These are phyloP conservation scores for Santalum album DNA, from an alignment of 164 flowering plant species.

Conservation along the genomic window DNA sequence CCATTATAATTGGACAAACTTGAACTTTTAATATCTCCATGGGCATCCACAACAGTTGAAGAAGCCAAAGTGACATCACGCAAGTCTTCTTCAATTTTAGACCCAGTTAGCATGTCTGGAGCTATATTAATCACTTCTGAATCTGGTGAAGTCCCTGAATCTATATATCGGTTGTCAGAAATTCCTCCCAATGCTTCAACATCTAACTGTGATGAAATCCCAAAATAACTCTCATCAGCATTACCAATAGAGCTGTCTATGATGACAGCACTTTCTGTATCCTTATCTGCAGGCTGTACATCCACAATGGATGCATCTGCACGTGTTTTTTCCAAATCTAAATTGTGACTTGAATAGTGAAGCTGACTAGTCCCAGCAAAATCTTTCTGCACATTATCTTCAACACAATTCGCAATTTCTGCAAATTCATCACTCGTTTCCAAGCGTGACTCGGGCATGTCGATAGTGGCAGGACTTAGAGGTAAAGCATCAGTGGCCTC, in stretches of 20 bases:
- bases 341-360: constrained; percentile 5
- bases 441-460: neutral
- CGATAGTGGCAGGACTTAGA: constrained; percentile 5
- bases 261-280: constrained; percentile 17
- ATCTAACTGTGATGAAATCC: constrained; percentile 13
- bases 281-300: constrained; percentile 15
- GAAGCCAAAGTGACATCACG: constrained; percentile 22
- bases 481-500: constrained; percentile 20
- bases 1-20: constrained; percentile 9
- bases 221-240: constrained; percentile 14
- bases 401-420: constrained; percentile 7
- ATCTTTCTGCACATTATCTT: constrained; percentile 14
- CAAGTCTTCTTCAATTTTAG: constrained; percentile 21
- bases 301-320: constrained; percentile 18
- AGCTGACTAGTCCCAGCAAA: too few species aligned
- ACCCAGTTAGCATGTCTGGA: constrained; percentile 27
- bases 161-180: constrained; percentile 24
- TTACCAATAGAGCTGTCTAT: constrained; percentile 22
- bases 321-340: constrained; percentile 8
- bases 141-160: constrained; percentile 81
- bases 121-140: constrained; percentile 63
- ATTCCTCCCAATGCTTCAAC: constrained; percentile 21
- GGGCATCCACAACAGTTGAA: constrained; percentile 15
- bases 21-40: constrained; percentile 17
- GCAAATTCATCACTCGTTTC: constrained; percentile 10